phyloP scores from a whole-genome alignment of 306 rosid genomes.

The Albizia julibrissin region DNA sequence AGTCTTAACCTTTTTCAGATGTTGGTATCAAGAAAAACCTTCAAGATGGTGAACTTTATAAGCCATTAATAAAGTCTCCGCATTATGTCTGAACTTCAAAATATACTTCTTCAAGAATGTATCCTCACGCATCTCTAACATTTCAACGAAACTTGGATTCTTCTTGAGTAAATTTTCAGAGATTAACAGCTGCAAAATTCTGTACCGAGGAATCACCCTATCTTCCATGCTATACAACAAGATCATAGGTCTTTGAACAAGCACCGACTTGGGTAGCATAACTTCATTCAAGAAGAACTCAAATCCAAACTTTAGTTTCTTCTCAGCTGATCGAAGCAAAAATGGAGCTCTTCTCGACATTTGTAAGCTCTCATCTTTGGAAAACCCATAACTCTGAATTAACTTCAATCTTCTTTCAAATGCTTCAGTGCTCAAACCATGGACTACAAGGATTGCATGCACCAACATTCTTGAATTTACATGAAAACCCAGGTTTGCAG shows the following conservation, averaged over 20 bases:
- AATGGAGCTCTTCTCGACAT: conserved; percentile 51
- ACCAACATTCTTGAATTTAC: conserved; percentile 49
- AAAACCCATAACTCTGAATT: conserved; percentile 14
- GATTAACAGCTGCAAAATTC: conserved; percentile 47
- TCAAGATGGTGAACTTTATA: conserved; percentile 40
- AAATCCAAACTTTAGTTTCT: conserved; percentile 48
- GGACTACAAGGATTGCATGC: conserved; percentile 23
- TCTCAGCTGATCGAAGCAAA: conserved; percentile 48
- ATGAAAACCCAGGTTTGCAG: conserved; percentile 7
- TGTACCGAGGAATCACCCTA: background rate
- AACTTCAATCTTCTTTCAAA: conserved; percentile 44
- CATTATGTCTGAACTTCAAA: conserved; percentile 13
- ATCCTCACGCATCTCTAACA: conserved; percentile 31
- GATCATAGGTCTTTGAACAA: background rate
- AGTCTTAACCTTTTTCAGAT: background rate
- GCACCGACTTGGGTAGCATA: conserved; percentile 40
- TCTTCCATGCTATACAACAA: background rate
- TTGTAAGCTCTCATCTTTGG: background rate
- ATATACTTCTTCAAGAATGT: conserved; percentile 47
- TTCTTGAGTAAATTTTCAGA: conserved; percentile 40
- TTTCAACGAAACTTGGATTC: conserved; percentile 22
- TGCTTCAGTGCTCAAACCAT: conserved; percentile 39
- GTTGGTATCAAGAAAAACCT: background rate
- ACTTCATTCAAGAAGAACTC: conserved; percentile 49
- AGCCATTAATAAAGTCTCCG: conserved; percentile 37